phyloP scores from a whole-genome alignment of 768 basidiomycete species.

The Rhizopogon sp. region DNA sequence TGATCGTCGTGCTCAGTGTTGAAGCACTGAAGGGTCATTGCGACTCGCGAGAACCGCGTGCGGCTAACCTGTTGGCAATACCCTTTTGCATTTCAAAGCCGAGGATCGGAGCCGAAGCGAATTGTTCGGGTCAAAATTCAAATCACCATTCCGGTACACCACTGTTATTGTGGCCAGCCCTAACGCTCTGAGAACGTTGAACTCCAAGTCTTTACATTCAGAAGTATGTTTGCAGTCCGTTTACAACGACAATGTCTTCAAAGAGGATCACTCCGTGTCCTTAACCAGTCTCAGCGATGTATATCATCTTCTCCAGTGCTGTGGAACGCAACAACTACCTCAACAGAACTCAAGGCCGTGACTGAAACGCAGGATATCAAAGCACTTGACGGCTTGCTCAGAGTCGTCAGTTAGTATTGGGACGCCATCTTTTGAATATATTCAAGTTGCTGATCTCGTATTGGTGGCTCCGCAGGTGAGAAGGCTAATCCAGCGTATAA shows the following conservation, averaged over 20 bases:
- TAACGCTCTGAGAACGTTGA: not conserved
- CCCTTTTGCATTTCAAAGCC: too few species aligned
- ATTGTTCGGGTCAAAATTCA: too few species aligned
- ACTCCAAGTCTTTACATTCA: not conserved
- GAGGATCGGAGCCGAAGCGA: too few species aligned
- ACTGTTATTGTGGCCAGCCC: not conserved
- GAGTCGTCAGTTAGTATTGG: constrained; percentile 47
- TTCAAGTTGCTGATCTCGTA: not conserved
- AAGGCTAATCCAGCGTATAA: constrained; percentile 49
- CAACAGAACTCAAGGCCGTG: constrained; percentile 16
- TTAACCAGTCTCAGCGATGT: not conserved
- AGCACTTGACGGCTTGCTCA: constrained; percentile 52
- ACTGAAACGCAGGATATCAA: constrained; percentile 57
- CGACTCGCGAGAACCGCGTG: too few species aligned
- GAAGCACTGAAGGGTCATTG: too few species aligned
- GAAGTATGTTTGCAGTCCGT: not conserved
- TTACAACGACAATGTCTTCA: not conserved
- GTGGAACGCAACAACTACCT: not conserved
- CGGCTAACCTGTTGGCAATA: too few species aligned
- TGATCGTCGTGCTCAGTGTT: too few species aligned
- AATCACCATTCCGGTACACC: too few species aligned
- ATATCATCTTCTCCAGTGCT: not conserved
- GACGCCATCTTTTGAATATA: constrained; percentile 4
- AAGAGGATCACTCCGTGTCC: not conserved
- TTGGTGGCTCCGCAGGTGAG: constrained; percentile 30